These are phyloP conservation scores for Mortierella polycephala DNA, from an alignment of 371 early-diverging fungal genomes.

Conservation along the genomic window DNA sequence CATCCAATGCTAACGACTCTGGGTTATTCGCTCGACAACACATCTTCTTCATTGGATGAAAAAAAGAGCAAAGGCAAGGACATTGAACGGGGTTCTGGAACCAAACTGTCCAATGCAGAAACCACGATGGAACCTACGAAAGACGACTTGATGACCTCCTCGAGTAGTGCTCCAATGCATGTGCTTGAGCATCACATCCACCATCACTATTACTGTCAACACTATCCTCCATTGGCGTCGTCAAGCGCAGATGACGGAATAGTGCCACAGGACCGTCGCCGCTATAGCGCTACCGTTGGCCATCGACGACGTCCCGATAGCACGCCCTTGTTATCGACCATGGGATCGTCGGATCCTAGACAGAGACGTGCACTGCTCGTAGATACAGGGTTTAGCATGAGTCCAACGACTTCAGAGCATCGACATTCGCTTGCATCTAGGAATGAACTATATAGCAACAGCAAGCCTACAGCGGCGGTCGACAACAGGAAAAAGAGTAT, in stretches of 20 bases:
- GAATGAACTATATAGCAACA: conserved; percentile 1
- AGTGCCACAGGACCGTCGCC: conserved; percentile 4
- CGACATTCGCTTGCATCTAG: conserved; percentile 6
- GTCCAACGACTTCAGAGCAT: conserved; percentile 9
- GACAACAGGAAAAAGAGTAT: conserved; percentile 26
- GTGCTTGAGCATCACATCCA: conserved; percentile 39
- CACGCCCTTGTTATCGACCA: conserved; percentile 6
- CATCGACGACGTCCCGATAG: conserved; percentile 21
- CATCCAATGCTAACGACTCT: conserved; percentile 23
- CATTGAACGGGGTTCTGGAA: too few species aligned
- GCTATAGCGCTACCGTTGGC: neutral
- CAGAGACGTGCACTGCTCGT: neutral
- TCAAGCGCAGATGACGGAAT: conserved; percentile 3
- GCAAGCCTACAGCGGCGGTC: conserved; percentile 4
- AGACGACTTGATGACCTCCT: neutral
- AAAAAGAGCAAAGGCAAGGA: conserved; percentile 17
- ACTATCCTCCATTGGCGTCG: conserved; percentile 24
- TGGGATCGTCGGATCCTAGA: neutral
- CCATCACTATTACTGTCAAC: conserved; percentile 36
- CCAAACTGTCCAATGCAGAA: too few species aligned
- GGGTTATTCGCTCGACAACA: neutral
- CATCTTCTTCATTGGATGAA: neutral
- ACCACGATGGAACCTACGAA: too few species aligned
- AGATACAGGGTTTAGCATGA: neutral
- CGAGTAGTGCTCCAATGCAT: conserved; percentile 3